These are phyloP conservation scores for Boletus smithii DNA, from an alignment of 1,284 basidiomycete genomes.

Conservation along the genomic window DNA sequence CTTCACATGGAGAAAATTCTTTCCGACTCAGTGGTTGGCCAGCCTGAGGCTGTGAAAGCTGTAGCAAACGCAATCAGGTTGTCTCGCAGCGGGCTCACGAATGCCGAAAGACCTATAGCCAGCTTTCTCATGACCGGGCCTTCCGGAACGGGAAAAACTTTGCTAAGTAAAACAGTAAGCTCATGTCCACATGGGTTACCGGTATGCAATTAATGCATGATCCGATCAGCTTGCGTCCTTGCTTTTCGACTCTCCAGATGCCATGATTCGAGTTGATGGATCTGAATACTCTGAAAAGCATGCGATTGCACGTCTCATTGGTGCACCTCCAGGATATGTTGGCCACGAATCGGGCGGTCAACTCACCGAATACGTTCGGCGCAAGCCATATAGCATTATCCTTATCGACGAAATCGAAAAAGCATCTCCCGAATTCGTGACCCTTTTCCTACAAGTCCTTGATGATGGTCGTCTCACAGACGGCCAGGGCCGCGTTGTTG, in stretches of 20 bases:
- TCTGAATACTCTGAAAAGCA: constrained; percentile 95
- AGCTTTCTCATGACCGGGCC: constrained; percentile 92
- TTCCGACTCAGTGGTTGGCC: constrained; percentile 75
- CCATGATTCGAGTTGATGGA: constrained; percentile 90
- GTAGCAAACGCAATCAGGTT: constrained; percentile 91
- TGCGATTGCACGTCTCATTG: constrained; percentile 85
- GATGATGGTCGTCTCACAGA: constrained; percentile 96
- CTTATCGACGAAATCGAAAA: constrained; percentile 90
- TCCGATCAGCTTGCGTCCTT: constrained; percentile 70
- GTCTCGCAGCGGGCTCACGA: constrained; percentile 85
- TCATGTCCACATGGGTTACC: background rate
- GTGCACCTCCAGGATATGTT: constrained; percentile 88
- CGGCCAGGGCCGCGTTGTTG: constrained; percentile 74
- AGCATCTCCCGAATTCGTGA: constrained; percentile 86
- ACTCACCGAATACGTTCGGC: constrained; percentile 87
- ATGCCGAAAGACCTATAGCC: constrained; percentile 83
- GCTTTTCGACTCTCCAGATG: constrained; percentile 86
- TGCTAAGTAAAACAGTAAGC: constrained; percentile 86
- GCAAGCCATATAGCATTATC: constrained; percentile 81
- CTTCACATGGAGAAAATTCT: constrained; percentile 74
- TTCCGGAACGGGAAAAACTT: constrained; percentile 88
- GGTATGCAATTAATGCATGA: background rate
- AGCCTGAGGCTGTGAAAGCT: constrained; percentile 83
- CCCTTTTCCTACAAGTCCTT: constrained; percentile 89
- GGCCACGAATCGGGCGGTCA: constrained; percentile 91